These are phyloP conservation scores for Xylariaceae sp. DNA, from an alignment of 2,329 filamentous ascomycete genomes.

Conservation along the genomic window DNA sequence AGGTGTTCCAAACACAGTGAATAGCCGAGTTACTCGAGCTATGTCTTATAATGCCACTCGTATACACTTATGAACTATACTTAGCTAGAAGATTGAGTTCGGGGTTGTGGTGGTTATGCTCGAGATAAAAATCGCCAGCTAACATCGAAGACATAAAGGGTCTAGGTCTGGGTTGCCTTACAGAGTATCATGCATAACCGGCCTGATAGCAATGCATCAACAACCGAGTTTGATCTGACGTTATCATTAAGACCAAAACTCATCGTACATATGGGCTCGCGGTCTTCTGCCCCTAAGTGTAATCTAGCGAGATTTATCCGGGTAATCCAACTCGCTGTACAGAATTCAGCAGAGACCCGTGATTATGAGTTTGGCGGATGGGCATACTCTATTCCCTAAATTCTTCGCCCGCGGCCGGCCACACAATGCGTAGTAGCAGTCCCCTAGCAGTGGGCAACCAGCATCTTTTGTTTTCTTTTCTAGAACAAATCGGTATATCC, in stretches of 20 bases:
- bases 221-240: not conserved
- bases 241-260: not conserved
- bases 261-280: too few species aligned
- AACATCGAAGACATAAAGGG: too few species aligned
- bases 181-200: not conserved
- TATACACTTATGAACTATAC: too few species aligned
- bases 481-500: conserved; percentile 28
- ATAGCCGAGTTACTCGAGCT: too few species aligned
- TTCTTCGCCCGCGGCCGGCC: not conserved
- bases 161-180: not conserved
- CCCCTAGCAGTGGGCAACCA: not conserved
- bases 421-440: not conserved
- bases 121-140: too few species aligned
- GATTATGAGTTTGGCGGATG: conserved; percentile 15
- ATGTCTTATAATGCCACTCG: too few species aligned
- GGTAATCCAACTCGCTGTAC: conserved; percentile 15
- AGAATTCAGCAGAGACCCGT: conserved; percentile 20
- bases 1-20: too few species aligned
- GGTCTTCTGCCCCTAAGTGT: conserved; percentile 1
- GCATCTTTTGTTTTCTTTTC: too few species aligned
- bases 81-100: too few species aligned
- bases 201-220: not conserved
- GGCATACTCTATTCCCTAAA: conserved; percentile 2
- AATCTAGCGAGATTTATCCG: conserved; percentile 3
- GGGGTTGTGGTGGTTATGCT: too few species aligned